phyloP scores from a whole-genome alignment of 1,284 basidiomycete species.

The Austroboletus rostrupii region DNA sequence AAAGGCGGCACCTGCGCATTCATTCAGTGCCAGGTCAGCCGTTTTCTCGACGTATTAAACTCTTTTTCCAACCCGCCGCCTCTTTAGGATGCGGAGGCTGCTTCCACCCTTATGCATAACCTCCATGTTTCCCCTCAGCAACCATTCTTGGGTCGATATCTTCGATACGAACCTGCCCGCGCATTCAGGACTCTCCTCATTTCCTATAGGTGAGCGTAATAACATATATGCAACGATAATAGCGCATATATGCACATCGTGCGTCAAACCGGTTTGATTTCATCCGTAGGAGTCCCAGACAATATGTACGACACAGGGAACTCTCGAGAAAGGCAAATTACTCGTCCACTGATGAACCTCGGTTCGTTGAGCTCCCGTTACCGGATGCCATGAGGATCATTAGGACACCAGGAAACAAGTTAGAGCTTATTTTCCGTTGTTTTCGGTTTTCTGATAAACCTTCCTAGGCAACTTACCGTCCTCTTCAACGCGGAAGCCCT shows the following conservation, averaged over 20 bases:
- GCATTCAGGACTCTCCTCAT: slow-evolving; percentile 69
- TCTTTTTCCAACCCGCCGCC: slow-evolving; percentile 12
- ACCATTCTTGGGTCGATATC: slow-evolving; percentile 61
- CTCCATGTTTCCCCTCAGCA: slow-evolving; percentile 51
- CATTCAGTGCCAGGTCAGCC: slow-evolving; percentile 70
- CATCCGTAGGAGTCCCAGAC: slow-evolving; percentile 39
- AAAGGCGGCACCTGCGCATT: slow-evolving; percentile 76
- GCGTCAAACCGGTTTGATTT: slow-evolving; percentile 4
- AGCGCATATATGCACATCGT: slow-evolving; percentile 25
- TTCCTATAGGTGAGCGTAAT: slow-evolving; percentile 58
- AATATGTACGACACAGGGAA: slow-evolving; percentile 32
- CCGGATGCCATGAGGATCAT: slow-evolving; percentile 53
- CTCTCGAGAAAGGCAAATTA: slow-evolving; percentile 12
- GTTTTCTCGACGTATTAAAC: background rate
- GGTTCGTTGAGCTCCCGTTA: slow-evolving; percentile 38
- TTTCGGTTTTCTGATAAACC: slow-evolving; percentile 1
- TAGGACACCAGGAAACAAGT: slow-evolving; percentile 29
- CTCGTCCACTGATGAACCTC: slow-evolving; percentile 17
- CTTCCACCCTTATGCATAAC: slow-evolving; percentile 55
- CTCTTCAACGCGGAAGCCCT: slow-evolving; percentile 55
- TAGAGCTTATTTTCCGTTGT: slow-evolving; percentile 1
- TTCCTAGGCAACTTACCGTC: slow-evolving; percentile 47
- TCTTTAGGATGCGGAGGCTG: slow-evolving; percentile 52
- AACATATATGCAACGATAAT: slow-evolving; percentile 16
- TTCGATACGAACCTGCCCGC: slow-evolving; percentile 74